Conservation (phyloP, 495 filamentous ascomycete genomes). For the Trichocladium uniseriatum region DNA sequence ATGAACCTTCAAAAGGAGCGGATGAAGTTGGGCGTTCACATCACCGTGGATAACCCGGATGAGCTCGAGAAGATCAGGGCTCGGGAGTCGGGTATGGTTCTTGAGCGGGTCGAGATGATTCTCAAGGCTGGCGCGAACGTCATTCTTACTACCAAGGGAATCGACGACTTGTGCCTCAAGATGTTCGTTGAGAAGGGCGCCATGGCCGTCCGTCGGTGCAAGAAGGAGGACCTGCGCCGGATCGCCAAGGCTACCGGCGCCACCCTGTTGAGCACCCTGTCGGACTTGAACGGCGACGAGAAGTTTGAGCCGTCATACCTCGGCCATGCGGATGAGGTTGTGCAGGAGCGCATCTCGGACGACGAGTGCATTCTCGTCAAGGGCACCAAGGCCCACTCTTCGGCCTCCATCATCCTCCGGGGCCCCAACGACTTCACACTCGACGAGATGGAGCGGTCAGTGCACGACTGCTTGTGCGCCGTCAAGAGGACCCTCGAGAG, state of each 20-base stretch:
- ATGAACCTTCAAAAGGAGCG: constrained; percentile 98
- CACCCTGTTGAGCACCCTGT: constrained; percentile 81
- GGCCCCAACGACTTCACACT: constrained; percentile 94
- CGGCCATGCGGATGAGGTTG: constrained; percentile 87
- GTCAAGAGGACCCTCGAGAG: constrained; percentile 96
- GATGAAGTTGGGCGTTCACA: constrained; percentile 98
- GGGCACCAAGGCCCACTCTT: constrained; percentile 86
- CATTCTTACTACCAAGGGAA: constrained; percentile 93
- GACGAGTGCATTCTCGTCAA: constrained; percentile 98
- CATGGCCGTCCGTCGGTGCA: constrained; percentile 93
- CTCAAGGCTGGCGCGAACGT: constrained; percentile 96
- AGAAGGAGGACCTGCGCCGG: constrained; percentile 95
- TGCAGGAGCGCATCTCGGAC: constrained; percentile 94
- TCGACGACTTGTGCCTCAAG: constrained; percentile 93
- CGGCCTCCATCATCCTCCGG: constrained; percentile 92
- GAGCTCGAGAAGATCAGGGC: constrained; percentile 95
- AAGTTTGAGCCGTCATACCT: constrained; percentile 84
- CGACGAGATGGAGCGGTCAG: constrained; percentile 98
- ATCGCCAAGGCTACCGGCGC: constrained; percentile 96
- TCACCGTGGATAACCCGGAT: constrained; percentile 93
- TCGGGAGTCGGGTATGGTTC: constrained; percentile 82
- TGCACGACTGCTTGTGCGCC: constrained; percentile 93
- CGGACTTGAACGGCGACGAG: constrained; percentile 96
- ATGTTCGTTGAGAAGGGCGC: constrained; percentile 88
- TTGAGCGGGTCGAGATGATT: constrained; percentile 94